Base-by-base conservation (phyloP, 257 asterid genomes). In the Solanum arcanum region DNA sequence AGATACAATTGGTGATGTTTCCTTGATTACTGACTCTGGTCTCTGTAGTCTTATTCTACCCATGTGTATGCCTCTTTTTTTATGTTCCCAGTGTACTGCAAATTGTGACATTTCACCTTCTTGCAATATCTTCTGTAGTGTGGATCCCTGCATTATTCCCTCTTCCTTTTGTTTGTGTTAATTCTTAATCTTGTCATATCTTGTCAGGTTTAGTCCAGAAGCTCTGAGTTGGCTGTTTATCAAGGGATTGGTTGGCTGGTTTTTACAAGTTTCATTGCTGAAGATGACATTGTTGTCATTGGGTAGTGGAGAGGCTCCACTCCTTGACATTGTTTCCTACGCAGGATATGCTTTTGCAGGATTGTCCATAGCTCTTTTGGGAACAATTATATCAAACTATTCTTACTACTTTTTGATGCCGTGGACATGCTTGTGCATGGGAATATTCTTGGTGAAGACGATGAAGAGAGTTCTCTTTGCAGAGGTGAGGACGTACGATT, bases 221-320 rank as follows among this genome's bases (percentile, higher is more conserved):
- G 92, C 92, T 52, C 83, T 91, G 13, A 91, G 88, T 78, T 91
- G 93, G 92, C 84, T 90, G 88, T 90, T 91, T 23, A 59, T 90
- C 83, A 91, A 88, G 81, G 93, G 92, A 42, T 70, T 91, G 88
- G 87, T 91, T 60, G 93, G 93, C 52, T 91, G 92, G 92, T 88
- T 88, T 83, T 66, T 91, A 74, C 90, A 91, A 78, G 88, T 90
- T 41, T 78, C 90, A 1, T 88, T 88, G 39, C 86, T 88, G 88
- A 88, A 90, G 59, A 84, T 88, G 90, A 33, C 92, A 23, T 84
- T 90, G 87, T 77, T 84, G 42, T 88, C 92, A 15, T 44, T 88
- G 89, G 89, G 88, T 35, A 83, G 88, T 12, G 91, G 89, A 15
- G 91, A 86, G 88, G 91, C 91, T 14, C 90, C 90, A 74, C 86